Base-by-base conservation (phyloP, 2,329 filamentous ascomycete species). In the Calonectria ilicicola region DNA sequence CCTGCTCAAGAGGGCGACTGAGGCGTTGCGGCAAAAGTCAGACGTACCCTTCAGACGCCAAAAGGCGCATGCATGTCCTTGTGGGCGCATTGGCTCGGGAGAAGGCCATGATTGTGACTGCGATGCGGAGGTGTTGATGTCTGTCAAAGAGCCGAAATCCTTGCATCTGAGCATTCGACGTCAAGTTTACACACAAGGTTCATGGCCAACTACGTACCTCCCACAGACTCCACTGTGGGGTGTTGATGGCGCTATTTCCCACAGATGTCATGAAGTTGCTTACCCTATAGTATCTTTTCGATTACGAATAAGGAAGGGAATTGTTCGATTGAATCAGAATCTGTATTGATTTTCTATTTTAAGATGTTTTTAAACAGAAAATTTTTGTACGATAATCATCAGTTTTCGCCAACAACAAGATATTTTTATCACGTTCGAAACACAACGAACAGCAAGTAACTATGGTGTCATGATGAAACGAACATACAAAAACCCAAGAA, bases 201-300 rank as follows among this genome's bases (percentile, higher is more conserved):
- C 69, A 53, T 21, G 49, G 17, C 60, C 47, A 23, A 46, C 40
- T 68, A 72, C 69, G 65, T 65, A 72, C 69, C 58, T n/a, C 53
- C 12, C 49, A 2, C 17, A 19, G 23, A 27, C 58, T 63, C 53
- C 53, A 40, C 53, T 60, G 53, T 60, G 53, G 53, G 53, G 53
- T 60, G 40, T 27, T 84, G 83, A 83, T 83, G 82, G 83, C 80
- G 80, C 32, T 60, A 60, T 38, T 60, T 32, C n/a, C 53, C 53
- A 60, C 23, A 60, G 15, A 40, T 60, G 23, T n/a, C 8, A 27
- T 27, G 27, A 35, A 19, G 6, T 32, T 21, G 7, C 49, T 23
- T 60, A 60, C 53, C 53, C 53, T 60, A n/a, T 23, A 60, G 32
- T 35, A 12, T 10, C 3, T 35, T 8, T 8, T 35, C 32, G 3